Percentiles rank a stretch among this genome's conserved stretches.
Conservation (phyloP, 2,329 filamentous ascomycete species). For the Aulographum hederae region DNA sequence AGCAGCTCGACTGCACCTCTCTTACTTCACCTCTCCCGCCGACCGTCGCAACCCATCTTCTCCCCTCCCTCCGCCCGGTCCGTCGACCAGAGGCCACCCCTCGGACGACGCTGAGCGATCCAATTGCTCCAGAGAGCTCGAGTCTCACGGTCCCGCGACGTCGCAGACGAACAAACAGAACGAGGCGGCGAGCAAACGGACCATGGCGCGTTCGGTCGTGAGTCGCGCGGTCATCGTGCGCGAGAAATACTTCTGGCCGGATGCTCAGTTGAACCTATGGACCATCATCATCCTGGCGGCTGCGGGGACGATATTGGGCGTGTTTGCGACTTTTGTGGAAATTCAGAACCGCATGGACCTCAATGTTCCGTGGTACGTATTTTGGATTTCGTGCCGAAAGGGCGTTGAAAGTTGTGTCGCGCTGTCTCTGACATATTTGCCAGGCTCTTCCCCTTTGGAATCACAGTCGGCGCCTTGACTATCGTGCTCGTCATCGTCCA, state of each 20-base stretch:
- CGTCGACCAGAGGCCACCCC: no score
- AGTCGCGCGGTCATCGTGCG: conserved; percentile 23
- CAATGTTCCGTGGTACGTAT: conserved; percentile 39
- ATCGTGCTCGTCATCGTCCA: conserved; percentile 40
- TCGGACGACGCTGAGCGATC: no score
- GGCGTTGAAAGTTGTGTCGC: neutral
- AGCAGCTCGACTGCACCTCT: no score
- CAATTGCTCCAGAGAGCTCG: no score
- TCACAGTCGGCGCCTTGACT: conserved; percentile 36
- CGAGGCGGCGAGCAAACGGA: neutral
- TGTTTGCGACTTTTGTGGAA: conserved; percentile 40
- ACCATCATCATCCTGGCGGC: conserved; percentile 41
- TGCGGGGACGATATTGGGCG: conserved; percentile 37
- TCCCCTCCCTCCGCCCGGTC: no score
- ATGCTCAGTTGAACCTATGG: conserved; percentile 47
- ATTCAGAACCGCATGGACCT: conserved; percentile 36
- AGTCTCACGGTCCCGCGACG: no score
- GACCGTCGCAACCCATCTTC: no score
- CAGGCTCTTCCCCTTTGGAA: conserved; percentile 48
- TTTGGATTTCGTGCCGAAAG: neutral
- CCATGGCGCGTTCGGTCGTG: conserved; percentile 20
- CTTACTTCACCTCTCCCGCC: no score
- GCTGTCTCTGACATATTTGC: neutral
- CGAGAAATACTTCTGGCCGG: conserved; percentile 44
- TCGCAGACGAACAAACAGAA: neutral